Conservation (phyloP, 106 monocot species). For the Chionographis japonica region DNA sequence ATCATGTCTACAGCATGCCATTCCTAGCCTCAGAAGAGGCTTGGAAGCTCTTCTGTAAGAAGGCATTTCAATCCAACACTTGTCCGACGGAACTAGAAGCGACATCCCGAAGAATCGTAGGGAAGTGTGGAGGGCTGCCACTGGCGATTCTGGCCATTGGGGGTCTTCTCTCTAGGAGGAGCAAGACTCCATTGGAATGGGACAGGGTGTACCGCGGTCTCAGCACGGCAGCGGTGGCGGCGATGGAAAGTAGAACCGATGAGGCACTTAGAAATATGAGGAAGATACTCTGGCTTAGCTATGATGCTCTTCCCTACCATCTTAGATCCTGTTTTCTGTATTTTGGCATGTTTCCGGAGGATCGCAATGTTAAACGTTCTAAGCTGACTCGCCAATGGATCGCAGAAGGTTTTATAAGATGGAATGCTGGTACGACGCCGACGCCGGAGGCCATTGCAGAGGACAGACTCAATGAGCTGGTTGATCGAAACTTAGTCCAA, state of each 20-base stretch:
- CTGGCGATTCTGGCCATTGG: slow-evolving; percentile 17
- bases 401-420: slow-evolving; percentile 23
- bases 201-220: slow-evolving; percentile 6
- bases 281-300: slow-evolving; percentile 2
- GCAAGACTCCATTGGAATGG: not conserved
- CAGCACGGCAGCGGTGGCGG: not conserved
- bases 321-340: slow-evolving; percentile 21
- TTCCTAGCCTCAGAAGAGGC: not conserved
- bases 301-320: slow-evolving; percentile 17
- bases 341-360: slow-evolving; percentile 22
- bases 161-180: not conserved
- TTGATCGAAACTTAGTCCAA: slow-evolving; percentile 12
- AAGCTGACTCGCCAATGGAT: slow-evolving; percentile 13
- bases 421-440: not conserved
- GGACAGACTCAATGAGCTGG: slow-evolving; percentile 11
- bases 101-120: not conserved
- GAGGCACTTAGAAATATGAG: not conserved
- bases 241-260: not conserved
- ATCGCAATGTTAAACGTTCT: slow-evolving; percentile 2
- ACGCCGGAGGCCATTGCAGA: not conserved
- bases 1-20: not conserved
- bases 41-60: slow-evolving; percentile 13
- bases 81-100: not conserved
- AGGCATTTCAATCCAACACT: not conserved
- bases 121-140: slow-evolving; percentile 20